A percentile compares a stretch with the other conserved stretches of the same genome.
Evolutionary conservation across 1,284 basidiomycete species (phyloP).

Genomic region (Cryptococcus sp.): DNA sequence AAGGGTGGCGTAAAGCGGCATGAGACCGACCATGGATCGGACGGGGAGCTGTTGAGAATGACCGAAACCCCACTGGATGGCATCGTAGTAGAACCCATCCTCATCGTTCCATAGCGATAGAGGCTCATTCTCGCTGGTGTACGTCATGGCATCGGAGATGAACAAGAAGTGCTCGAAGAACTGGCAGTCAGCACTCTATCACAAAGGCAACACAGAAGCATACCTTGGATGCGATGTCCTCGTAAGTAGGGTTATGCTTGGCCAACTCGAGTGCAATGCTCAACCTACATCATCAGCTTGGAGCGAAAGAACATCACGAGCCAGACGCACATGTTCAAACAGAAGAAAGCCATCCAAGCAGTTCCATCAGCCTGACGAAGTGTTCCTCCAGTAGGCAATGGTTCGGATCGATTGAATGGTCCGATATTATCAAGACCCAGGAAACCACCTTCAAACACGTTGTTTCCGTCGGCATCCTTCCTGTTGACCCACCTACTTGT

Average conservation of each 20-base stretch:
- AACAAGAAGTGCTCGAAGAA: slow-evolving; percentile 82
- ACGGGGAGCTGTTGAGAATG: slow-evolving; percentile 82
- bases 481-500: slow-evolving; percentile 89
- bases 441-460: slow-evolving; percentile 98
- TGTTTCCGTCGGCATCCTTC: slow-evolving; percentile 89
- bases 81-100: slow-evolving; percentile 98
- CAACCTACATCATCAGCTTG: slow-evolving; percentile 56
- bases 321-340: slow-evolving; percentile 81
- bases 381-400: slow-evolving; percentile 82
- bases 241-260: slow-evolving; percentile 95
- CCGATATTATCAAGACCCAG: slow-evolving; percentile 97
- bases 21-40: slow-evolving; percentile 87
- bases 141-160: slow-evolving; percentile 98
- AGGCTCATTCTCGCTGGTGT: slow-evolving; percentile 64
- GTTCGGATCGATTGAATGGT: slow-evolving; percentile 95
- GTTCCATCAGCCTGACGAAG: slow-evolving; percentile 96
- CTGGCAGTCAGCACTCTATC: slow-evolving; percentile 16
- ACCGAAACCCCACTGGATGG: slow-evolving; percentile 83
- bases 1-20: slow-evolving; percentile 90
- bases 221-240: slow-evolving; percentile 98
- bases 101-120: slow-evolving; percentile 89
- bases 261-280: slow-evolving; percentile 96
- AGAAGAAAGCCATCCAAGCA: slow-evolving; percentile 99
- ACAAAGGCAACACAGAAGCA: slow-evolving; percentile 13
- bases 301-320: too few relatives aligned